Base-by-base conservation (phyloP, 495 filamentous ascomycete genomes). In the Neurospora discreta region DNA sequence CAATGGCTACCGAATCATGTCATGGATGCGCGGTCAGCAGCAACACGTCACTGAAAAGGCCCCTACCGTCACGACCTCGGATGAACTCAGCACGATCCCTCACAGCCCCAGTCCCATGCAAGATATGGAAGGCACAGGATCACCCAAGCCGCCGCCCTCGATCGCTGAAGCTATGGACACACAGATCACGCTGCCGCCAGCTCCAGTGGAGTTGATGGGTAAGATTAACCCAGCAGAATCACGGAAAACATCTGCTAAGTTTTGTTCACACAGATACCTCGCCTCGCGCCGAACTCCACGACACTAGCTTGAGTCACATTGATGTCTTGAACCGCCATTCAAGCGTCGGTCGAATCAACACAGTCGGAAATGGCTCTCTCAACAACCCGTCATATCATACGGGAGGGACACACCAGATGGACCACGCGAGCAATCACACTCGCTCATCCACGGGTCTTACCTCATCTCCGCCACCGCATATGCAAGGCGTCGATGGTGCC, bases 121-220 rank as follows among this genome's bases (percentile, higher is more conserved):
- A 18, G 80, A 80, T 18, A 69, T 77, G 36, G 78, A 79, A 36
- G 81, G 78, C 44, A 72, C 72, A 9, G 73, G 68, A 40, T 23
- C 18, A 11, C 15, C 75, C 0, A 72, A 75, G n/a, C 77, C 75
- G 30, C 67, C 46, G 20, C 44, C 68, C 18, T 42, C 73, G 39
- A 76, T 77, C 26, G 70, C 70, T 60, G 84, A 86, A 76, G 81
- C 83, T 77, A 82, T 77, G 70, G 80, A 75, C 69, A 80, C 77
- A 36, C 78, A 76, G 16, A 72, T 85, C 20, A 69, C 43, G 0
- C 38, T 42, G 9, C 52, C 52, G 52, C 52, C 52, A 13, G 52
- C 52, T 33, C 78, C 77, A 5, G 81, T 78, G 23, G 85, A 88
- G 72, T 78, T 87, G 68, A 73, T 71, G 68, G 83, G 85, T 86